Percentiles rank a stretch among this genome's conserved stretches.
phyloP scores from a whole-genome alignment of 2,329 filamentous ascomycete species.

The Scedosporium boydii region DNA sequence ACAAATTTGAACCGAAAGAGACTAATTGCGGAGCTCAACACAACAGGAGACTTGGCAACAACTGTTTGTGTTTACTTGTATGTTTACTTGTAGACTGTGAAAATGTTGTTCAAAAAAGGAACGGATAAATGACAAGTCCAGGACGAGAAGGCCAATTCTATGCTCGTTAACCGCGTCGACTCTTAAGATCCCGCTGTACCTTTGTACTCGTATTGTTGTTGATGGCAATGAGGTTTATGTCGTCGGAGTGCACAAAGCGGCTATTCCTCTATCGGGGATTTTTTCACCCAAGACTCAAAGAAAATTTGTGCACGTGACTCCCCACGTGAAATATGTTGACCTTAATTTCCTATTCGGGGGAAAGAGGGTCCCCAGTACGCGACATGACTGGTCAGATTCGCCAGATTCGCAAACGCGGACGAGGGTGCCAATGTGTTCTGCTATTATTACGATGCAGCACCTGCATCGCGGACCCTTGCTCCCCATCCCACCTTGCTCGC shows the following conservation, averaged over 20 bases:
- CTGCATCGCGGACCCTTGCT: neutral
- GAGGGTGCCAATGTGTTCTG: neutral
- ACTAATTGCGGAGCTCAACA: neutral
- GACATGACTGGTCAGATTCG: neutral
- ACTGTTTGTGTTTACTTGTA: no score
- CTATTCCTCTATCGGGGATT: neutral
- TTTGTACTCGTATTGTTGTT: no score
- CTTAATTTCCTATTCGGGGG: neutral
- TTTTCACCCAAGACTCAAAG: neutral
- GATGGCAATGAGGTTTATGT: no score
- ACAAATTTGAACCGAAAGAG: neutral
- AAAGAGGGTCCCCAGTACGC: neutral
- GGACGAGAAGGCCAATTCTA: neutral
- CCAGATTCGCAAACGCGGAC: neutral
- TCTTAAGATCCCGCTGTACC: no score
- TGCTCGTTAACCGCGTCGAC: neutral
- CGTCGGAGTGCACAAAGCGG: neutral
- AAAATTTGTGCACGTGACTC: neutral
- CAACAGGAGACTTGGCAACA: no score
- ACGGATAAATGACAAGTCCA: neutral
- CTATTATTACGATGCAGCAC: neutral
- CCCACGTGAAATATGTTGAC: neutral
- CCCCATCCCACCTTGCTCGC: slow-evolving; percentile 1
- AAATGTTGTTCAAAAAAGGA: no score
- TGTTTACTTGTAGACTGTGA: no score